These are phyloP conservation scores for Coelastrella sp. DNA, from an alignment of 139 green algal genomes.

Conservation along the genomic window DNA sequence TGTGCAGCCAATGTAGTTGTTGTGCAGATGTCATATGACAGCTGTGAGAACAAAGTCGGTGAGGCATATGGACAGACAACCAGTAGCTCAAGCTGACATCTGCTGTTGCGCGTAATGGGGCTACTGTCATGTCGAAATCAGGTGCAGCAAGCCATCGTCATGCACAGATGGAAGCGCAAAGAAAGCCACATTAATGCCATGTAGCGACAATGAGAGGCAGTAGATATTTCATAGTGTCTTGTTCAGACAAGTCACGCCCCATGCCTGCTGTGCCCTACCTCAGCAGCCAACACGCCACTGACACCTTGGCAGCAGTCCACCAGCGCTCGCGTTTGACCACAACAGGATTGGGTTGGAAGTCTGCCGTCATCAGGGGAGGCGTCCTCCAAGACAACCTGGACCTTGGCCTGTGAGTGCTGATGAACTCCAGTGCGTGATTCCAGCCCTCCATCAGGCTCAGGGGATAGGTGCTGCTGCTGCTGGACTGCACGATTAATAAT, in stretches of 20 bases:
- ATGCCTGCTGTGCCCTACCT: not conserved
- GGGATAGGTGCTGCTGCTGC: constrained; percentile 47
- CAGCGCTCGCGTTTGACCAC: not conserved
- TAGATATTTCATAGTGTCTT: too few relatives aligned
- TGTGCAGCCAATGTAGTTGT: too few relatives aligned
- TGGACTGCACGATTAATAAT: constrained; percentile 37
- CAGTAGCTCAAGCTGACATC: too few relatives aligned
- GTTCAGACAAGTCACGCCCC: not conserved
- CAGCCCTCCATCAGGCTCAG: constrained; percentile 32
- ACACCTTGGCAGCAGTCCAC: constrained; percentile 27
- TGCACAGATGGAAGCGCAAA: not conserved
- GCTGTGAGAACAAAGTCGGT: too few relatives aligned
- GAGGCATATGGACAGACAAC: too few relatives aligned
- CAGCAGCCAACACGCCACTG: constrained; percentile 4
- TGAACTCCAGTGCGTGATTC: constrained; percentile 40
- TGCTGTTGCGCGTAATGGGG: too few relatives aligned
- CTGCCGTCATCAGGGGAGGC: constrained; percentile 10
- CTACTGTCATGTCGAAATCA: too few relatives aligned
- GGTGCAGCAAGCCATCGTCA: not conserved
- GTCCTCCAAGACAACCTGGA: not conserved
- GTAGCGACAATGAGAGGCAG: too few relatives aligned
- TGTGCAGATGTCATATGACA: too few relatives aligned
- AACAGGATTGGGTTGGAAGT: not conserved
- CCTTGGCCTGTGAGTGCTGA: not conserved
- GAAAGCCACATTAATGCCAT: too few relatives aligned